Evolutionary conservation across 345 rosid species (phyloP), one percentile per base, ranked within the genome.

Genomic region (Eucalyptus erythrocorys): DNA sequence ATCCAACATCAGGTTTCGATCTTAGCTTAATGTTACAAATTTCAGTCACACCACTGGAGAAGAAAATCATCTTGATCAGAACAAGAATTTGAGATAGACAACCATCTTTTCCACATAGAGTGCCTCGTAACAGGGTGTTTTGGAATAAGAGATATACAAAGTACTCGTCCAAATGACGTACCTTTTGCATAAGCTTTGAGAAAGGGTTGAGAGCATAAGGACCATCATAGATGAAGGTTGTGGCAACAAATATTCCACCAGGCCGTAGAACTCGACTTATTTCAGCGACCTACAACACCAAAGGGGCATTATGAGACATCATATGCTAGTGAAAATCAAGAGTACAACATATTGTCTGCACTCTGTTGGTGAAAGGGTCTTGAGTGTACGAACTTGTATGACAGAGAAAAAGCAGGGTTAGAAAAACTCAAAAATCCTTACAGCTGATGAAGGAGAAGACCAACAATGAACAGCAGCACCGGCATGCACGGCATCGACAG

Each of bases 381-480:
- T 48, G 27, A 87, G n/a, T 79, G 45, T 37, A 37, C 5, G 27
- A 76, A 76, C 84, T 76, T 11, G 15, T 76, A 76, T 10, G 8
- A 76, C 47, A 21, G 47, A 21, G 47, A 76, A 76, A 76, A 40
- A 76, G 47, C 84, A 40, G 47, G 8, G 30, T 2, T 40, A 40
- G 7, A 40, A 21, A 10, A 76, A 76, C 84, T 76, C 15, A 11
- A 30, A 88, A 88, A 85, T 61, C 24, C 95, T 93, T 94, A 96
- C 98, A 10, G 96, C 99, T 40, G 93, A 89, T 53, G 96, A 91
- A 87, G 99, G 98, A 32, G 99, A 97, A 91, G 99, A 95, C 99
- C 99, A 97, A 87, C 98, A 96, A 90, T 97, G 99, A 76, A 96
- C 87, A 87, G 98, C 99, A 86, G 97, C 97, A 87, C 97, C 99